Conservation (phyloP, 768 basidiomycete genomes). For the Trametes gibbosa region DNA sequence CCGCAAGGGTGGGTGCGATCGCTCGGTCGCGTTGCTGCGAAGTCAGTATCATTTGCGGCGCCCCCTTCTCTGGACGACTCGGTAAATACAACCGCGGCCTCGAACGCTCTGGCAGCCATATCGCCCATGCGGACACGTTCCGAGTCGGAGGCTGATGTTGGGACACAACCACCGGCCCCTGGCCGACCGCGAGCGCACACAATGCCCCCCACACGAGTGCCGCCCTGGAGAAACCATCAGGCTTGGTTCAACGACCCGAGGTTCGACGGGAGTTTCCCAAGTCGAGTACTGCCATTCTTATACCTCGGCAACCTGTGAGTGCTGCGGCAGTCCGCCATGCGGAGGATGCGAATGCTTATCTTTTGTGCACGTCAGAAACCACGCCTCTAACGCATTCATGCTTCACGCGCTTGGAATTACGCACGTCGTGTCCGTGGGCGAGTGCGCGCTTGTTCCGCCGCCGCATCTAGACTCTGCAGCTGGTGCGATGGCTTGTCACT, state of each 20-base stretch:
- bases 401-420: constrained; percentile 94
- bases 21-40: constrained; percentile 10
- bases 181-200: constrained; percentile 69
- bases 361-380: constrained; percentile 55
- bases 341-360: constrained; percentile 3
- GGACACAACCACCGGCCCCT: constrained; percentile 1
- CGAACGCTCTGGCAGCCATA: not conserved
- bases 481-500: constrained; percentile 9
- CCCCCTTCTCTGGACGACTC: constrained; percentile 4
- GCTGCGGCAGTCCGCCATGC: constrained; percentile 4
- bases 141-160: constrained; percentile 8
- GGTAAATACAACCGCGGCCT: not conserved
- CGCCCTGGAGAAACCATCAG: constrained; percentile 54
- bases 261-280: constrained; percentile 96
- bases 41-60: constrained; percentile 21
- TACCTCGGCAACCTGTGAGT: constrained; percentile 94
- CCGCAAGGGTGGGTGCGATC: constrained; percentile 11
- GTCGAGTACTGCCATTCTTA: constrained; percentile 86
- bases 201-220: constrained; percentile 54
- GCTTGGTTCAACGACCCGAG: constrained; percentile 93
- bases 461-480: constrained; percentile 37
- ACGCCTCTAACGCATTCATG: constrained; percentile 94
- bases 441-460: constrained; percentile 87
- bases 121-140: constrained; percentile 18
- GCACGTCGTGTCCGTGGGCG: constrained; percentile 95